Base-by-base conservation (phyloP, 106 monocot species). In the Triglochin maritima region DNA sequence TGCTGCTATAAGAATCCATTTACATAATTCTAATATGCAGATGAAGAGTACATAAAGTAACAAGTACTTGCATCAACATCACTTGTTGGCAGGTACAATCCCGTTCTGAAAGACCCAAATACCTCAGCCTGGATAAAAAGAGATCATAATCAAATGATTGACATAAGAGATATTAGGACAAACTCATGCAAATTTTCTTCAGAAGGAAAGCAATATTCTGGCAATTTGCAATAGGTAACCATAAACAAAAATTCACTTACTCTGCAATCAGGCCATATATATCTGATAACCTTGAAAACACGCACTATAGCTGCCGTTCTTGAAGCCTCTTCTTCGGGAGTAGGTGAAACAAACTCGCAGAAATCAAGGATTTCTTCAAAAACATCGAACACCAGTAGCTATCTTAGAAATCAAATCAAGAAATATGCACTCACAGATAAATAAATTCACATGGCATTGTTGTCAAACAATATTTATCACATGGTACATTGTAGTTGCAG, bases 251-350 rank as follows among this genome's bases (percentile, higher is more conserved):
- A 29, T 29, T 29, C 29, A 4, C 72, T 71, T 47, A 86, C 94
- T 57, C 72, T 81, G 74, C 87, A 87, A 15, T 95, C 87, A n/a
- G 94, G 90, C 94, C 94, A 95, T 16, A 95, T 89, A 72, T 95
- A 90, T 77, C 85, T 90, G 66, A 90, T 60, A 68, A 90, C 87
- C 47, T 90, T 81, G 71, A 66, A 81, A 72, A 95, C 83, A 72
- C 75, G 46, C 50, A 79, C 47, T n/a, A 95, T 79, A 49, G 90
- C 94, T 66, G 73, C 79, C 53, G 63, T 12, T n/a, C 94, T 90
- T 67, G 77, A 83, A 47, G 69, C 79, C 85, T 90, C 76, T 75
- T 95, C 94, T 70, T 95, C 87, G 41, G 73, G 62, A 63, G 94
- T 90, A 46, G 94, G 94, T 65, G 94, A 84, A 16, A 95, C 50